Conservation (phyloP, 2,329 filamentous ascomycete genomes). For the Aspergillus fructus region DNA sequence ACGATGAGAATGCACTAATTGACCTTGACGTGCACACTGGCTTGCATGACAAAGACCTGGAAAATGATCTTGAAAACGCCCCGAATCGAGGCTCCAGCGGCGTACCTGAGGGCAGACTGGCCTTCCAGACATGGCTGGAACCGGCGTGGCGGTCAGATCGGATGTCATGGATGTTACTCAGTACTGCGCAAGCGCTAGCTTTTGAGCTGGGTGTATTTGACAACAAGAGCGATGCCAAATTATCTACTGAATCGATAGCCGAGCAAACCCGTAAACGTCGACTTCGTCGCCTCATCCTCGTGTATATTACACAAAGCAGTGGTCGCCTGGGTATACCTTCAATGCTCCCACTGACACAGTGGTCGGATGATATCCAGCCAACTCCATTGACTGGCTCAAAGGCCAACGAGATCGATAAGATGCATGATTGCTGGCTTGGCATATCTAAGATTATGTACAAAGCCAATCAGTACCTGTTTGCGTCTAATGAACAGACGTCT, state of each 20-base stretch:
- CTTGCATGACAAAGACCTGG: slow-evolving; percentile 50
- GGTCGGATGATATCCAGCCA: slow-evolving; percentile 40
- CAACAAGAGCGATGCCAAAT: slow-evolving; percentile 72
- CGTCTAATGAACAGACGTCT: slow-evolving; percentile 81
- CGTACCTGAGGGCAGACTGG: slow-evolving; percentile 75
- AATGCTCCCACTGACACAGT: slow-evolving; percentile 69
- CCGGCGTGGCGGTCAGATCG: slow-evolving; percentile 92
- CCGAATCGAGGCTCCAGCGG: slow-evolving; percentile 50
- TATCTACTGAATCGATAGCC: slow-evolving; percentile 46
- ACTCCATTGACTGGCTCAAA: slow-evolving; percentile 28
- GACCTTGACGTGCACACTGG: slow-evolving; percentile 67
- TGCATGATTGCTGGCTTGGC: slow-evolving; percentile 84
- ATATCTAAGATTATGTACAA: slow-evolving; percentile 91
- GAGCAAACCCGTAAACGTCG: slow-evolving; percentile 79
- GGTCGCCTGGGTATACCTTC: slow-evolving; percentile 89
- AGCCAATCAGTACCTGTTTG: slow-evolving; percentile 85
- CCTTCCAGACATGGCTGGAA: slow-evolving; percentile 89
- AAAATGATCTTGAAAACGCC: slow-evolving; percentile 41
- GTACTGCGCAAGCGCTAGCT: slow-evolving; percentile 82
- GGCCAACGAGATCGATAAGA: slow-evolving; percentile 51
- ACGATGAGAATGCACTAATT: slow-evolving; percentile 64
- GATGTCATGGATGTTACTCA: slow-evolving; percentile 97
- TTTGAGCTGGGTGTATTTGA: slow-evolving; percentile 97
- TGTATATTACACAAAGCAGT: slow-evolving; percentile 92
- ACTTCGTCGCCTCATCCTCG: slow-evolving; percentile 80